Evolutionary conservation across 2,329 filamentous ascomycete genomes (phyloP).

Genomic region (Penicillium sp.): DNA sequence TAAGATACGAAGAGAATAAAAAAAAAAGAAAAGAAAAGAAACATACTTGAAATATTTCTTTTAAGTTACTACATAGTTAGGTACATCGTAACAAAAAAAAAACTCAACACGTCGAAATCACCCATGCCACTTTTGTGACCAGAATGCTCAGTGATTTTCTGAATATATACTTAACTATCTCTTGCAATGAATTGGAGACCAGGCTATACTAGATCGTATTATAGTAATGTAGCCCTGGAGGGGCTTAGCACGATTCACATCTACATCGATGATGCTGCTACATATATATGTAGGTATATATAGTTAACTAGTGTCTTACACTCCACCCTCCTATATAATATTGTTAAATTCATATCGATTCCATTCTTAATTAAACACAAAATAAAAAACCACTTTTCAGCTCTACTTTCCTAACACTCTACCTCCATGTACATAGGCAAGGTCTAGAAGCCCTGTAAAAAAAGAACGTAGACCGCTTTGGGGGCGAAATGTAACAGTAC

Average conservation of each 20-base stretch:
- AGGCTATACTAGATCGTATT: neutral
- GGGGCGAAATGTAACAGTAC: slow-evolving; percentile 5
- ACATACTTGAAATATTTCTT: neutral
- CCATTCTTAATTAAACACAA: too few species aligned
- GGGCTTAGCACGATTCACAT: neutral
- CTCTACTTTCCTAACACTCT: neutral
- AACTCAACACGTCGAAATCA: slow-evolving; percentile 4
- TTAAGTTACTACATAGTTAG: neutral
- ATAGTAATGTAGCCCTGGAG: neutral
- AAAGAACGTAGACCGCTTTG: slow-evolving; percentile 7
- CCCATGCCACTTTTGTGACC: neutral
- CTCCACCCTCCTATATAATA: too few species aligned
- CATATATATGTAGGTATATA: neutral
- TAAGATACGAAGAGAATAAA: neutral
- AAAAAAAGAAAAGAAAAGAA: neutral
- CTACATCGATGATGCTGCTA: too few species aligned
- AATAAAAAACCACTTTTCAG: too few species aligned
- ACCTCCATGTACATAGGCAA: neutral
- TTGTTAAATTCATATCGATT: too few species aligned
- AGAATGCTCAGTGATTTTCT: neutral
- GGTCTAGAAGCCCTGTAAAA: neutral
- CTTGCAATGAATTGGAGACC: neutral
- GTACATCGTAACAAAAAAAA: neutral
- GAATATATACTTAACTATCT: neutral
- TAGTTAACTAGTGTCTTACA: neutral